Percentiles rank a stretch among this genome's conserved stretches.
Conservation (phyloP, 2,329 filamentous ascomycete species). For the Arthrobotrys sphaeroides region DNA sequence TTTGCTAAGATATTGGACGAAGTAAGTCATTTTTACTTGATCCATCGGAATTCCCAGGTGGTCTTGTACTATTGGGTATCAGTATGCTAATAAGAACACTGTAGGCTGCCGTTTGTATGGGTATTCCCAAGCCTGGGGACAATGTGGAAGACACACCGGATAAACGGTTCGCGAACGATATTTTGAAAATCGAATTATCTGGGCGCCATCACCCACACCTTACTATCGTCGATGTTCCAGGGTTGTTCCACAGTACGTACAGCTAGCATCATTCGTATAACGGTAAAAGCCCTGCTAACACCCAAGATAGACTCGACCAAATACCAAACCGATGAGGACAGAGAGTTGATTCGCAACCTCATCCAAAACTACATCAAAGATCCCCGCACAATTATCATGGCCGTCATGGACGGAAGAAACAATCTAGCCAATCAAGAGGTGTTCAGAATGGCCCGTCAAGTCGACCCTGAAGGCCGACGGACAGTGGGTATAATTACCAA, state of each 20-base stretch:
- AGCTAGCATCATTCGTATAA: background rate
- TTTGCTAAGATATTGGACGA: conserved; percentile 33
- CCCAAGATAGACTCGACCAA: conserved; percentile 53
- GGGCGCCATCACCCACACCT: conserved; percentile 56
- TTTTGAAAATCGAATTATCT: conserved; percentile 57
- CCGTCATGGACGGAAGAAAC: conserved; percentile 53
- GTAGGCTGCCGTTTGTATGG: conserved; percentile 56
- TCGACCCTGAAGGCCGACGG: conserved; percentile 56
- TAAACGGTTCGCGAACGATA: conserved; percentile 56
- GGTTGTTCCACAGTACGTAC: conserved; percentile 57
- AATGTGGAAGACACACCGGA: conserved; percentile 18
- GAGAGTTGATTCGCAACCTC: conserved; percentile 55
- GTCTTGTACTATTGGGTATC: background rate
- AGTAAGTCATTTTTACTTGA: background rate
- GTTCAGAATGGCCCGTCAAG: conserved; percentile 55
- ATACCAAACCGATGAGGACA: conserved; percentile 56
- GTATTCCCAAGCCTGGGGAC: conserved; percentile 53
- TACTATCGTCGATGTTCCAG: conserved; percentile 58
- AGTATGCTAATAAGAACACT: conserved; percentile 8
- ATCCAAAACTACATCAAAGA: conserved; percentile 56
- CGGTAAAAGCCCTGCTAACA: background rate
- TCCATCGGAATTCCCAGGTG: background rate
- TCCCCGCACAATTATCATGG: conserved; percentile 57
- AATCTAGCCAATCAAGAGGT: conserved; percentile 58
- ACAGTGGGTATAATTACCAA: conserved; percentile 58